These are phyloP conservation scores for Xylaria sp. DNA, from an alignment of 2,329 filamentous ascomycete species.

Conservation along the genomic window DNA sequence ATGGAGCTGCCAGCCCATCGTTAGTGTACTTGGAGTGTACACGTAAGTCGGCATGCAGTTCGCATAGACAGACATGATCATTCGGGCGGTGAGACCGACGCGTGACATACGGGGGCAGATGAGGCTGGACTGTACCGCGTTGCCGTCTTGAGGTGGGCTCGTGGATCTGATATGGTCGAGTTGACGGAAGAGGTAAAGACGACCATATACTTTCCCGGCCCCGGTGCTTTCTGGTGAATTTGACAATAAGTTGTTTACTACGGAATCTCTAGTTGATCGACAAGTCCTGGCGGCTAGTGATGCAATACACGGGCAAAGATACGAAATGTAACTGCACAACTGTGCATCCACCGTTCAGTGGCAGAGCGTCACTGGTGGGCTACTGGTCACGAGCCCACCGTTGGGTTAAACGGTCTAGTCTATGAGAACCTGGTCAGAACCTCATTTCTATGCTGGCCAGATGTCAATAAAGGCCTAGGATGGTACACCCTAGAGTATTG, in stretches of 20 bases:
- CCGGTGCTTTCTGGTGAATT: conserved; percentile 21
- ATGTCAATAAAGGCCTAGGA: neutral
- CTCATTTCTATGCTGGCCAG: conserved; percentile 20
- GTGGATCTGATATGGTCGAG: conserved; percentile 24
- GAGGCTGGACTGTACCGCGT: conserved; percentile 33
- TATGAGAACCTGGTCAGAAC: conserved; percentile 23
- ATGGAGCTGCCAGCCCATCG: conserved; percentile 33
- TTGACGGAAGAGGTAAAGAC: conserved; percentile 29
- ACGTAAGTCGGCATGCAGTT: conserved; percentile 41
- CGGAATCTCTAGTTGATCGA: conserved; percentile 32
- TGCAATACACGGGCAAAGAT: conserved; percentile 31
- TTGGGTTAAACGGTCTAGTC: conserved; percentile 34
- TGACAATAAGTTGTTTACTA: conserved; percentile 28
- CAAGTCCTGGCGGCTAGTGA: conserved; percentile 34
- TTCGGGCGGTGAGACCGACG: conserved; percentile 37
- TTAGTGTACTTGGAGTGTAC: conserved; percentile 32
- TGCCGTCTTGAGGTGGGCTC: conserved; percentile 23
- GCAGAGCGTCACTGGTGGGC: conserved; percentile 30
- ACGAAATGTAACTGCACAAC: conserved; percentile 32
- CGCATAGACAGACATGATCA: conserved; percentile 28
- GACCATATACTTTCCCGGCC: conserved; percentile 31
- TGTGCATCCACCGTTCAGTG: conserved; percentile 26
- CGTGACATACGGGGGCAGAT: conserved; percentile 34
- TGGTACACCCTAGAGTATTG: neutral
- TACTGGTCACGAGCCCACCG: conserved; percentile 37